Conservation (phyloP, 2,329 filamentous ascomycete genomes). For the Didymosphaeria variabile region DNA sequence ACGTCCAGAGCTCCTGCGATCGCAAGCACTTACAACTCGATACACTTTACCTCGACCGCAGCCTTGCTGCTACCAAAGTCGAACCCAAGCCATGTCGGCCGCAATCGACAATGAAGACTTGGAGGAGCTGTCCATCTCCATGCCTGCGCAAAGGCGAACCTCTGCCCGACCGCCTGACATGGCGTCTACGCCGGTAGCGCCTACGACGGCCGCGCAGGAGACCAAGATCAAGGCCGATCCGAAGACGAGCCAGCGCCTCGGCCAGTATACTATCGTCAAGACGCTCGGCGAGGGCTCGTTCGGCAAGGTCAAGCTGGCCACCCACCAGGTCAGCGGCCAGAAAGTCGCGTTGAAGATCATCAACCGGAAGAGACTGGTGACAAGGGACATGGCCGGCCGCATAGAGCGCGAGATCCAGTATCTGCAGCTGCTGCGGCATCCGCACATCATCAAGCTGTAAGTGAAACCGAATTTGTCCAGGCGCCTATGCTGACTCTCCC, state of each 20-base stretch:
- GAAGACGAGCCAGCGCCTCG: constrained; percentile 83
- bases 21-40: not conserved
- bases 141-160: constrained; percentile 70
- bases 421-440: constrained; percentile 91
- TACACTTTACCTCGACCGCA: not conserved
- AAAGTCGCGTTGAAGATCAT: constrained; percentile 99
- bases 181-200: constrained; percentile 34
- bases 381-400: constrained; percentile 95
- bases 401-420: constrained; percentile 99
- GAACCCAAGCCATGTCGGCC: constrained; percentile 45
- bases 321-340: constrained; percentile 89
- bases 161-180: constrained; percentile 48
- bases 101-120: constrained; percentile 78
- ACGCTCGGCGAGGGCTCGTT: constrained; percentile 97
- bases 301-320: constrained; percentile 97
- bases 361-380: constrained; percentile 92
- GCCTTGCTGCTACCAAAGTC: not conserved
- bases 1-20: not conserved
- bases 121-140: constrained; percentile 73
- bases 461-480: constrained; percentile 35
- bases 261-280: constrained; percentile 88
- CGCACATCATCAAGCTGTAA: constrained; percentile 98
- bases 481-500: constrained; percentile 15
- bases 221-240: constrained; percentile 58
- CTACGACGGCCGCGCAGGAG: constrained; percentile 35